Base-by-base conservation (phyloP, 2,329 filamentous ascomycete species). In the Colletotrichum scovillei region DNA sequence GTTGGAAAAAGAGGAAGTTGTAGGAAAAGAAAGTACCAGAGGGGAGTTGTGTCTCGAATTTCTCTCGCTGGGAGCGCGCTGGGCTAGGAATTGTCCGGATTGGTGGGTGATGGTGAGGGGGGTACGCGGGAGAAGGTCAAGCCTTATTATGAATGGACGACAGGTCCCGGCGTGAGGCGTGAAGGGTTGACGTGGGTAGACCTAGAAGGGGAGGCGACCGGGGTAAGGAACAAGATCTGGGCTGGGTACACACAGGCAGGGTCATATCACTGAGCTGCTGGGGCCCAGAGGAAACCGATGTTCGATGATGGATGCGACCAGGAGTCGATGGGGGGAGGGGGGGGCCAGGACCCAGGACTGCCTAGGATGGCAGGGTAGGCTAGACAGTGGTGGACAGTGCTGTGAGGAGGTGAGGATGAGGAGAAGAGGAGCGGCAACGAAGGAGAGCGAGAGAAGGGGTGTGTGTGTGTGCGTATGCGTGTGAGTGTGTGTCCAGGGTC, bases 81-180 rank as follows among this genome's bases (percentile, higher is more conserved):
- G 68, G 62, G 57, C 58, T 59, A 49, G 62, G 35, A 67, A 63
- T 42, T 67, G 57, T 72, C 68, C 68, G 72, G 72, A 74, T 72
- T 74, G 72, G 72, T 74, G 68, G 68, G 63, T 57, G 67, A 71
- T 16, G 72, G 57, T 70, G 63, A 67, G 72, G 68, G 67, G 69
- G 72, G 68, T 74, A 68, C 42, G 72, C 69, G 72, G 72, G 72
- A 72, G 72, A 72, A 72, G 67, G 72, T 74, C 68, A 72, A 74
- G 72, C 72, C 72, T 74, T 74, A 74, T 72, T 74, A 74, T 72
- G 72, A 74, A 74, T 72, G 68, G 67, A 72, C 69, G 72, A 74
- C 67, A 72, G 72, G 72, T 74, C 72, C 72, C 72, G 57, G 63
- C 59, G 53, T 62, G 69, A 67, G 69, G 72, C 65, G 73, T 73